These are phyloP conservation scores for Mrakiaceae sp. DNA, from an alignment of 1,284 basidiomycete species.

Conservation along the genomic window DNA sequence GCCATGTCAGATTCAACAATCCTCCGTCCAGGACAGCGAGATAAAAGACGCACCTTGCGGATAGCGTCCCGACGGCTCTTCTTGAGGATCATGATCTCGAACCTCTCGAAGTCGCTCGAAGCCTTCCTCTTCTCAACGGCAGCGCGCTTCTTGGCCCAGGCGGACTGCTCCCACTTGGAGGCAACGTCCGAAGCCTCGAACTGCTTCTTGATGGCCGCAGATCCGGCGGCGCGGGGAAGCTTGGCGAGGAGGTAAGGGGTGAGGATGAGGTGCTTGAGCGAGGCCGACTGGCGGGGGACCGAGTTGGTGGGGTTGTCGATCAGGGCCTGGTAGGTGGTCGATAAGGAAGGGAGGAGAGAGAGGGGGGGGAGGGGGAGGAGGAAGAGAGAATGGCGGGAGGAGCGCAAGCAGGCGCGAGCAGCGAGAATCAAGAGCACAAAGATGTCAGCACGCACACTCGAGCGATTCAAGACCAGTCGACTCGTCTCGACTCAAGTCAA, in stretches of 20 bases:
- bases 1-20: too few relatives aligned
- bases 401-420: background rate
- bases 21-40: too few relatives aligned
- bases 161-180: slow-evolving; percentile 57
- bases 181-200: slow-evolving; percentile 51
- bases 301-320: slow-evolving; percentile 86
- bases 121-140: slow-evolving; percentile 65
- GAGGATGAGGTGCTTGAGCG: slow-evolving; percentile 86
- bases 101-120: slow-evolving; percentile 72
- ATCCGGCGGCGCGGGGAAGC: slow-evolving; percentile 77
- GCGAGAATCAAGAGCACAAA: too few relatives aligned
- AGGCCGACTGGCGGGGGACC: slow-evolving; percentile 82
- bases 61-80: slow-evolving; percentile 60
- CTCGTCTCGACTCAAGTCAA: background rate
- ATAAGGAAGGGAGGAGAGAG: background rate
- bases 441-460: background rate
- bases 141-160: slow-evolving; percentile 85
- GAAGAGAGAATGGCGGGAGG: background rate
- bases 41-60: slow-evolving; percentile 39
- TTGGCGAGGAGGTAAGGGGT: slow-evolving; percentile 74
- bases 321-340: slow-evolving; percentile 57
- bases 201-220: slow-evolving; percentile 72
- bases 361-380: background rate
- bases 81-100: slow-evolving; percentile 43
- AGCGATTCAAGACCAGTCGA: background rate